Evolutionary conservation across 768 basidiomycete species (phyloP), one percentile per base, ranked within the genome.

Genomic region (Pholiota conissans): DNA sequence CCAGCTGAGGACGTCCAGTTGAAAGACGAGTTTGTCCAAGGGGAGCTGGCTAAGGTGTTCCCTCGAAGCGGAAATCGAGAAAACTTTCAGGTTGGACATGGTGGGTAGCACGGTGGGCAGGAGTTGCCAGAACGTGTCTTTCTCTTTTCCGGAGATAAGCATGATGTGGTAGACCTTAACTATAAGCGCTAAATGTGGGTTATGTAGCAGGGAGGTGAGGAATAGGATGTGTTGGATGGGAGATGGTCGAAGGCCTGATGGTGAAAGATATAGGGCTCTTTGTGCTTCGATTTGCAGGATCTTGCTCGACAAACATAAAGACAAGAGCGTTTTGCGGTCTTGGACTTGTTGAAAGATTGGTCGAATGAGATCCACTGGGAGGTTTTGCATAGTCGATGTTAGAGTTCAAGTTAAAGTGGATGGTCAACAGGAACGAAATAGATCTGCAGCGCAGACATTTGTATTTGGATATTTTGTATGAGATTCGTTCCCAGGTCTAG

Each of bases 1-100:
- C 52, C 52, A 54, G 18, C 27, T 45, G 16, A 54, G 40, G 16
- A 16, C 27, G 18, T 54, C 52, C 5, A 54, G n/a, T 22, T 54
- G 40, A 13, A 42, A 45, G 9, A 7, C 27, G 5, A 52, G 22
- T 22, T 8, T 52, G 20, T 20, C 10, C 35, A 52, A 2, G 4
- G 51, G 37, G 16, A 52, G 22, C 6, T n/a, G 10, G 9, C 28
- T 16, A 3, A 52, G 9, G 9, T 52, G 37, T 7, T 24, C 22
- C 16, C 14, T 26, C 16, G 51, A 8, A 9, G 51, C 51, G 24
- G 20, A n/a, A 7, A 52, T 37, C 10, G 35, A 52, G 18, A 52
- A 29, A 13, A 39, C 51, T 27, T 39, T 52, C 24, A 52, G 9
- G 24, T 52, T 52, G 16, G 28, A 22, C 51, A 52, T 52, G 14